phyloP scores from a whole-genome alignment of 192 early-diverging fungal species.

The Coemansia erecta region DNA sequence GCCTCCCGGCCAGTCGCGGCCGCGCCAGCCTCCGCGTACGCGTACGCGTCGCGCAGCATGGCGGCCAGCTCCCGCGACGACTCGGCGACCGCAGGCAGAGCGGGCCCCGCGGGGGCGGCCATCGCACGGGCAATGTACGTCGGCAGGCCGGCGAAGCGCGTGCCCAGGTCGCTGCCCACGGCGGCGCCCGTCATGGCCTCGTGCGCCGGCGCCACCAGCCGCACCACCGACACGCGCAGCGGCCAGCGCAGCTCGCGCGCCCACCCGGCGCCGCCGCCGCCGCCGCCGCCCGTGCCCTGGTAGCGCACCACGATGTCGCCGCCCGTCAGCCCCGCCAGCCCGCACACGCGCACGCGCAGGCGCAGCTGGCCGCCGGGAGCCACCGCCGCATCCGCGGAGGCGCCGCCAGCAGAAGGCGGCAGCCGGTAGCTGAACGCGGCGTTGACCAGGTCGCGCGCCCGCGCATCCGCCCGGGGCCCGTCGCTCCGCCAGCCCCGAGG shows the following conservation, averaged over 20 bases:
- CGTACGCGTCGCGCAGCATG: constrained; percentile 12
- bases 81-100: not conserved
- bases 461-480: constrained; percentile 10
- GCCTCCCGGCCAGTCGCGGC: not conserved
- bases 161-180: not conserved
- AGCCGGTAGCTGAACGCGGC: constrained; percentile 30
- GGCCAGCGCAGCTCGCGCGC: constrained; percentile 36
- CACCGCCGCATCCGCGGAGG: not conserved
- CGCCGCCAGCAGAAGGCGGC: not conserved
- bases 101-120: too few species aligned
- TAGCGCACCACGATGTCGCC: constrained; percentile 37
- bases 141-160: constrained; percentile 29
- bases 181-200: not conserved
- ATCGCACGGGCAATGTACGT: constrained; percentile 32
- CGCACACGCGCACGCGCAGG: constrained; percentile 22
- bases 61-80: constrained; percentile 8
- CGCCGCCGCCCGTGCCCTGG: constrained; percentile 9
- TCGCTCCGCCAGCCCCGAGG: constrained; percentile 6
- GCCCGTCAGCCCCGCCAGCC: constrained; percentile 26
- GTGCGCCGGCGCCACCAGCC: constrained; percentile 21
- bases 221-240: constrained; percentile 29
- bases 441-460: constrained; percentile 23
- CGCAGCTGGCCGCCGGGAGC: not conserved
- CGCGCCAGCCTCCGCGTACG: too few species aligned
- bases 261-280: constrained; percentile 17